Evolutionary conservation across 1,284 basidiomycete species (phyloP).

Genomic region (Calocybe gambosa): DNA sequence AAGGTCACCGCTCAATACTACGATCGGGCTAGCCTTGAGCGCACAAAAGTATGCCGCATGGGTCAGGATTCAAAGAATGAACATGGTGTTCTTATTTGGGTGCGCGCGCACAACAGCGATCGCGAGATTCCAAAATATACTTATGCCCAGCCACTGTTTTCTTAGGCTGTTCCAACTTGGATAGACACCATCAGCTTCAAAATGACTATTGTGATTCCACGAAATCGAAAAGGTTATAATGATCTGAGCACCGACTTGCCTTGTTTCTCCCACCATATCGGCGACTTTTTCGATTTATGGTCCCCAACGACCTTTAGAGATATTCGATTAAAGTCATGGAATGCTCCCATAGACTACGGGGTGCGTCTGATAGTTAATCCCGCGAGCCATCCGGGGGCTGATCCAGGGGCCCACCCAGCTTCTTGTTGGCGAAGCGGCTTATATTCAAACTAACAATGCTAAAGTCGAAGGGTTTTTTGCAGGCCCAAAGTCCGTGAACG

Average conservation of each 20-base stretch:
- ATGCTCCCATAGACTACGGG: constrained; percentile 1
- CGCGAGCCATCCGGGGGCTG: too few species aligned
- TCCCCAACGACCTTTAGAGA: not conserved
- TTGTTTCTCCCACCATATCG: constrained; percentile 1
- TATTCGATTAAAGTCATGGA: not conserved
- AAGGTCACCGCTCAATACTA: constrained; percentile 3
- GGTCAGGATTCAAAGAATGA: constrained; percentile 1
- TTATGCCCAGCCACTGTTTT: not conserved
- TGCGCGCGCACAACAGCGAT: too few species aligned
- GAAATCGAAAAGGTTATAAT: not conserved
- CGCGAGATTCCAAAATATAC: not conserved
- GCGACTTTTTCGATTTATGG: constrained; percentile 5
- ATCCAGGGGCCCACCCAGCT: not conserved
- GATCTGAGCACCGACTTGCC: constrained; percentile 2
- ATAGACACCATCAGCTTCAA: not conserved
- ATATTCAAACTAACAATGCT: not conserved
- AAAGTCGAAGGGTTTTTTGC: constrained; percentile 3
- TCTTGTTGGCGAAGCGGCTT: not conserved
- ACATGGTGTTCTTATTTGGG: constrained; percentile 2
- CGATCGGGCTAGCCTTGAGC: not conserved
- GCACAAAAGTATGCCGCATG: not conserved
- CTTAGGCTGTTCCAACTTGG: not conserved
- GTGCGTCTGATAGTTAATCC: not conserved
- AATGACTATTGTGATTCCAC: constrained; percentile 1
- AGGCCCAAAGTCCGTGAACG: not conserved